These are phyloP conservation scores for Hanseniaspora gamundiae DNA, from an alignment of 1,139 yeast genomes.

Conservation along the genomic window DNA sequence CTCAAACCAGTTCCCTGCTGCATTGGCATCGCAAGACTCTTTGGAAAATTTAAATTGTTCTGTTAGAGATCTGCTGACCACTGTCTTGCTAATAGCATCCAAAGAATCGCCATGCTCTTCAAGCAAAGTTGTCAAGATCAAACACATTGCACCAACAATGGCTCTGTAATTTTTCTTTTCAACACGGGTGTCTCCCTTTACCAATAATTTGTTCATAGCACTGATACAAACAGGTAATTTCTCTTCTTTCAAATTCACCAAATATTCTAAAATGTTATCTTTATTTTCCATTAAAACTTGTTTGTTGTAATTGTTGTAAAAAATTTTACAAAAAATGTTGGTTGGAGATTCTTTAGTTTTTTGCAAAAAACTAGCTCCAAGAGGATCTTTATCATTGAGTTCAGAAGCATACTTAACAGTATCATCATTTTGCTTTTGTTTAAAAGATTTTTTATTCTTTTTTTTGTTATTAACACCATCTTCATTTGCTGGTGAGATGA, in stretches of 20 bases:
- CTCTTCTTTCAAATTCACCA: conserved; percentile 30
- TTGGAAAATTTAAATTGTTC: conserved; percentile 10
- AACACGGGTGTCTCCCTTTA: conserved; percentile 8
- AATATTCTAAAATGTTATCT: conserved; percentile 33
- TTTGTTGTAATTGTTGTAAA: conserved; percentile 26
- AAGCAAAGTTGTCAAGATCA: conserved; percentile 11
- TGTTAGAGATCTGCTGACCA: background rate
- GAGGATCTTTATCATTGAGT: conserved; percentile 30
- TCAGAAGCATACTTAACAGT: background rate
- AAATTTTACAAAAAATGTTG: conserved; percentile 27
- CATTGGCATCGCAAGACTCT: conserved; percentile 10
- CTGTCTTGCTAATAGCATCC: background rate
- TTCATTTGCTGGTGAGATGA: background rate
- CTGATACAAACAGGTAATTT: conserved; percentile 36
- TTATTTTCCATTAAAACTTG: conserved; percentile 24
- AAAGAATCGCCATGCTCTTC: conserved; percentile 9
- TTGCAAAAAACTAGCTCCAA: conserved; percentile 28
- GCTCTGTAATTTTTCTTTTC: conserved; percentile 10
- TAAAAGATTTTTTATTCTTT: background rate
- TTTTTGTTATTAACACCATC: background rate
- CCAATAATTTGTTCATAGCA: conserved; percentile 27
- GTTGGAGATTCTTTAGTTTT: conserved; percentile 28
- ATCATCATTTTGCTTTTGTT: background rate
- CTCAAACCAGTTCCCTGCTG: conserved; percentile 13
- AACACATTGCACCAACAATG: conserved; percentile 18